A percentile compares a stretch with the other conserved stretches of the same genome.
These are phyloP conservation scores for Aegilops tauschii DNA, from an alignment of 176 grass and related monocot species.

Conservation along the genomic window DNA sequence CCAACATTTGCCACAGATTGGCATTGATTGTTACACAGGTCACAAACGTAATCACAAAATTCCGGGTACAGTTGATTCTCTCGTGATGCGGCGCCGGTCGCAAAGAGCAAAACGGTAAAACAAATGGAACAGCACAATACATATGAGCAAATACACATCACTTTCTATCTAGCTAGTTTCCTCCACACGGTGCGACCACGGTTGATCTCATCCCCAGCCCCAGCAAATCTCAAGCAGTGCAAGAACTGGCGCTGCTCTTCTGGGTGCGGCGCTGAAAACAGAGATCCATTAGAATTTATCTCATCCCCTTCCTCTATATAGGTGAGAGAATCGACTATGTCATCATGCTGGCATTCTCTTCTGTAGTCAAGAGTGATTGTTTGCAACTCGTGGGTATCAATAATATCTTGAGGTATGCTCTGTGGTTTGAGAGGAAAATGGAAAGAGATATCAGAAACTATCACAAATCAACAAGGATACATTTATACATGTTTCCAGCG, in stretches of 20 bases:
- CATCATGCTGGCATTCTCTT: constrained; percentile 91
- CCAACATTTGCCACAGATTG: no score
- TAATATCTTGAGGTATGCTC: constrained; percentile 98
- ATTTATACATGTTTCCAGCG: no score
- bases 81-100: no score
- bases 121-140: constrained; percentile 8
- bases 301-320: constrained; percentile 62
- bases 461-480: no score
- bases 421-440: constrained; percentile 31
- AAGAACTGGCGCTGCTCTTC: constrained; percentile 58
- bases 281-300: constrained; percentile 49
- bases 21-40: no score
- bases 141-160: not conserved
- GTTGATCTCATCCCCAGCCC: constrained; percentile 74
- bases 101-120: constrained; percentile 16
- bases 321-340: constrained; percentile 83
- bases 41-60: no score
- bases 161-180: constrained; percentile 65
- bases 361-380: constrained; percentile 97
- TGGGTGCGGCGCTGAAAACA: constrained; percentile 26
- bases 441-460: no score
- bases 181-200: constrained; percentile 87
- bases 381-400: constrained; percentile 92
- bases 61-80: no score
- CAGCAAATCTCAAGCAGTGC: constrained; percentile 78